These are phyloP conservation scores for Rhodotorula sp. DNA, from an alignment of 1,284 basidiomycete genomes.

Conservation along the genomic window DNA sequence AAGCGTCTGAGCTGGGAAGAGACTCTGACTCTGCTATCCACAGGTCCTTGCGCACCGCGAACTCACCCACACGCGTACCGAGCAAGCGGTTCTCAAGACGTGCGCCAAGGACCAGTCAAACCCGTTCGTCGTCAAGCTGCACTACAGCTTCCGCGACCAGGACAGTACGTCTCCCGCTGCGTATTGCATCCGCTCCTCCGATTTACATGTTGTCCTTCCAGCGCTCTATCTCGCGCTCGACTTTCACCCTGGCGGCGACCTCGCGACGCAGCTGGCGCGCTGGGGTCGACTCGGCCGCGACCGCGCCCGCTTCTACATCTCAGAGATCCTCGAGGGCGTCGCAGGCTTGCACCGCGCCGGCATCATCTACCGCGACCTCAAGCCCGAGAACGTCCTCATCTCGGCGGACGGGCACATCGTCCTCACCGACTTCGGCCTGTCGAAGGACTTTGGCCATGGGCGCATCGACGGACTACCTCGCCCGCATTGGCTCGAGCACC, in stretches of 20 bases:
- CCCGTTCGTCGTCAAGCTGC: conserved; percentile 89
- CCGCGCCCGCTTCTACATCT: conserved; percentile 90
- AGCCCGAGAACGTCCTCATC: conserved; percentile 93
- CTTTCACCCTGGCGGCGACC: conserved; percentile 93
- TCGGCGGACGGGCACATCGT: conserved; percentile 91
- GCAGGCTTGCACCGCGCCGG: conserved; percentile 85
- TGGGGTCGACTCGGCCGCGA: conserved; percentile 90
- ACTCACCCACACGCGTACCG: conserved; percentile 89
- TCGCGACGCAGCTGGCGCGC: conserved; percentile 91
- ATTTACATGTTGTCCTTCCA: background rate
- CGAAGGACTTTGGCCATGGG: conserved; percentile 28
- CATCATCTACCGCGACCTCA: conserved; percentile 69
- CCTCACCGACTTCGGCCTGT: conserved; percentile 83
- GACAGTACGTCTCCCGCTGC: conserved; percentile 57
- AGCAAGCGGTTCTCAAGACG: conserved; percentile 86
- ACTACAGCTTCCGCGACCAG: conserved; percentile 95
- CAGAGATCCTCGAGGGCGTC: conserved; percentile 89
- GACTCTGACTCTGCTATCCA: background rate
- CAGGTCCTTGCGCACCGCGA: conserved; percentile 95
- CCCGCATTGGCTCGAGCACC: conserved; percentile 31
- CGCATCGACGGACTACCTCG: conserved; percentile 6
- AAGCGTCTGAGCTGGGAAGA: fast-evolving
- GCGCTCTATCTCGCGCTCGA: conserved; percentile 85
- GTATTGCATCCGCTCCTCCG: too few relatives aligned
- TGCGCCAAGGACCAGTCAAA: conserved; percentile 68